Conservation (phyloP, 352 stramenopile species). For the Phytophthora vignae region DNA sequence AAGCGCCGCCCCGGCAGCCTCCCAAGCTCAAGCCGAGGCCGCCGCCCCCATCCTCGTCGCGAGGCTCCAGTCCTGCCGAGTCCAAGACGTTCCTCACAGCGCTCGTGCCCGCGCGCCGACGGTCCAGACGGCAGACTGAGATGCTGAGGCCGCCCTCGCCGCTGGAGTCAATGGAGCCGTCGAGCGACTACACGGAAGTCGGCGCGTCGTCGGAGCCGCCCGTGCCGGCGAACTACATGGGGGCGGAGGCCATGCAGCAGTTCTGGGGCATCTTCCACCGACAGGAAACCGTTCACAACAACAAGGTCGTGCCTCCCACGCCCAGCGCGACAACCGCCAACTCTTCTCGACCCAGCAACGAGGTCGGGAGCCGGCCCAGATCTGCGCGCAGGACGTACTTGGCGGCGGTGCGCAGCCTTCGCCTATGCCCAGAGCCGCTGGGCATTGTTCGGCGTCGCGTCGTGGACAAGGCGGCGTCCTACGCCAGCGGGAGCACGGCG, state of each 20-base stretch:
- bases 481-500: slow-evolving; percentile 45
- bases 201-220: slow-evolving; percentile 15
- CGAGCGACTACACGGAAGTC: slow-evolving; percentile 29
- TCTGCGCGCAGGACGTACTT: slow-evolving; percentile 75
- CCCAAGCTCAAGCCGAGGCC: slow-evolving; percentile 28
- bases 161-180: slow-evolving; percentile 49
- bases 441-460: slow-evolving; percentile 66
- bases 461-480: slow-evolving; percentile 58
- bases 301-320: slow-evolving; percentile 32
- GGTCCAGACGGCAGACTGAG: slow-evolving; percentile 21
- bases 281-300: slow-evolving; percentile 67
- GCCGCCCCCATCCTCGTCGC: slow-evolving; percentile 13
- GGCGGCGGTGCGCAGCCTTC: slow-evolving; percentile 61
- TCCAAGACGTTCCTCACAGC: slow-evolving; percentile 63
- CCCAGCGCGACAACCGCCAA: background rate
- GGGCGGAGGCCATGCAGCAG: slow-evolving; percentile 54
- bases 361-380: slow-evolving; percentile 35
- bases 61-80: slow-evolving; percentile 3
- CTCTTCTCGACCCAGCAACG: background rate
- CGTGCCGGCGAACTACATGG: slow-evolving; percentile 66
- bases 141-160: slow-evolving; percentile 66
- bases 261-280: slow-evolving; percentile 83
- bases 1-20: slow-evolving; percentile 14
- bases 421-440: slow-evolving; percentile 67
- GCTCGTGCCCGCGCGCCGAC: slow-evolving; percentile 28